Percentiles rank a stretch among this genome's conserved stretches.
Conservation (phyloP, 2,329 filamentous ascomycete genomes). For the Scytalidium sp. region DNA sequence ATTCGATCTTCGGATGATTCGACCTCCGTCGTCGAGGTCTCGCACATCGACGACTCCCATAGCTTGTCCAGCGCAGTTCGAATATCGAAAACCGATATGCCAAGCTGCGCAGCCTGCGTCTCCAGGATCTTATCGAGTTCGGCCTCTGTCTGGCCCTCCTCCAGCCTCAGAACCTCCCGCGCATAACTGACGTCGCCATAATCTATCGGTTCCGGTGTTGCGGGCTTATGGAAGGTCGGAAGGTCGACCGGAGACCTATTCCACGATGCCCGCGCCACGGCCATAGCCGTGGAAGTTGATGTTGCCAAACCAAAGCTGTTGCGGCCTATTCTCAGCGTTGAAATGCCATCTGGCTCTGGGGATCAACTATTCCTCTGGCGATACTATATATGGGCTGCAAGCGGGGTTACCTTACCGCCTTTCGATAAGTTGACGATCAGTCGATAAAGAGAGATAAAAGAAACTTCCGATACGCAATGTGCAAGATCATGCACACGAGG, state of each 20-base stretch:
- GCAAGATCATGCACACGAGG: no score
- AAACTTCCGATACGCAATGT: no score
- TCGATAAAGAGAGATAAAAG: no score
- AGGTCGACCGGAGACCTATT: not conserved
- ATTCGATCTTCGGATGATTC: constrained; percentile 20
- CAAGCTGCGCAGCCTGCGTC: constrained; percentile 22
- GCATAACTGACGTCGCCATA: constrained; percentile 23
- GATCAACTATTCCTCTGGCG: no score
- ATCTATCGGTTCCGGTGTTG: constrained; percentile 11
- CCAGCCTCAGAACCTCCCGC: constrained; percentile 26
- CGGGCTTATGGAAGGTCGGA: not conserved
- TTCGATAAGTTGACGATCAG: no score
- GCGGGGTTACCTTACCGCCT: no score
- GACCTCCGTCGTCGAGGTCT: constrained; percentile 17
- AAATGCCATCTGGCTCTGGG: not conserved
- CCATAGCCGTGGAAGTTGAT: not conserved
- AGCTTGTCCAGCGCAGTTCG: constrained; percentile 9
- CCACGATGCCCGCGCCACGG: not conserved
- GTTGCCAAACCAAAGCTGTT: not conserved
- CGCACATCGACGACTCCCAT: constrained; percentile 15
- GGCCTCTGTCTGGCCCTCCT: constrained; percentile 19
- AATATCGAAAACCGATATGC: constrained; percentile 21
- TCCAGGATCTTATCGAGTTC: constrained; percentile 19
- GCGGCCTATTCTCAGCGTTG: not conserved
- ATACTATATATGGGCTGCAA: no score